Evolutionary conservation across 495 filamentous ascomycete species (phyloP).

Genomic region (Hypoxylon lenormandii): DNA sequence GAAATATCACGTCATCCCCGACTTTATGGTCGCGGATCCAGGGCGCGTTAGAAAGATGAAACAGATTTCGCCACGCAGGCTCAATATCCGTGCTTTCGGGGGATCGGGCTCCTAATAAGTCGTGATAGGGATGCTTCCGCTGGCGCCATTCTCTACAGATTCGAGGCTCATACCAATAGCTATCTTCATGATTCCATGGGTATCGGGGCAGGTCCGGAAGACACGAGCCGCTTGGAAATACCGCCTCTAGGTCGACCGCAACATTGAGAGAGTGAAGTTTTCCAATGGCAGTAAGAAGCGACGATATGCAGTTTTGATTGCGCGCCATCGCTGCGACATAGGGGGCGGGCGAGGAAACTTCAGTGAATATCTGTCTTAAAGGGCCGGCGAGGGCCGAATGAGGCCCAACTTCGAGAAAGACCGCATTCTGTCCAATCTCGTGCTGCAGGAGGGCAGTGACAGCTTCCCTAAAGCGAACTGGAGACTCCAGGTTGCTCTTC

Average conservation of each 20-base stretch:
- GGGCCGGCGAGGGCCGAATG: slow-evolving; percentile 67
- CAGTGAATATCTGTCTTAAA: slow-evolving; percentile 59
- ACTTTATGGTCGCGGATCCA: slow-evolving; percentile 63
- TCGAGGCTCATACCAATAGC: slow-evolving; percentile 57
- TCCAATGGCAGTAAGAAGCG: slow-evolving; percentile 48
- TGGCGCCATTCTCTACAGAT: slow-evolving; percentile 58
- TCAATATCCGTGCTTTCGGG: slow-evolving; percentile 52
- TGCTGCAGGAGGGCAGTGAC: slow-evolving; percentile 36
- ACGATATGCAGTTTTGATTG: slow-evolving; percentile 44
- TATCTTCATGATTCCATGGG: slow-evolving; percentile 56
- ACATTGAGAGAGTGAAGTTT: slow-evolving; percentile 51
- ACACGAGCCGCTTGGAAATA: slow-evolving; percentile 22
- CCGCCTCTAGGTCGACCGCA: slow-evolving; percentile 52
- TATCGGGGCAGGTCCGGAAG: slow-evolving; percentile 50
- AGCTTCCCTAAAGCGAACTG: slow-evolving; percentile 51
- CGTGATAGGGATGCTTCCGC: slow-evolving; percentile 53
- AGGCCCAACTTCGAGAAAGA: slow-evolving; percentile 68
- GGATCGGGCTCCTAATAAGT: slow-evolving; percentile 58
- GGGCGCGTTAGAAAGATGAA: slow-evolving; percentile 53
- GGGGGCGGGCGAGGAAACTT: slow-evolving; percentile 28
- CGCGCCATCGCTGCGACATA: slow-evolving; percentile 52
- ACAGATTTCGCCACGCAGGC: slow-evolving; percentile 57
- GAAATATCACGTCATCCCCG: slow-evolving; percentile 59
- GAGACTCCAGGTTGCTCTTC: slow-evolving; percentile 45
- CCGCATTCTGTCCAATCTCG: slow-evolving; percentile 33